Percentiles rank a stretch among this genome's conserved stretches.
Evolutionary conservation across 1,284 basidiomycete genomes (phyloP).

Genomic region (Pterulicium gracile): DNA sequence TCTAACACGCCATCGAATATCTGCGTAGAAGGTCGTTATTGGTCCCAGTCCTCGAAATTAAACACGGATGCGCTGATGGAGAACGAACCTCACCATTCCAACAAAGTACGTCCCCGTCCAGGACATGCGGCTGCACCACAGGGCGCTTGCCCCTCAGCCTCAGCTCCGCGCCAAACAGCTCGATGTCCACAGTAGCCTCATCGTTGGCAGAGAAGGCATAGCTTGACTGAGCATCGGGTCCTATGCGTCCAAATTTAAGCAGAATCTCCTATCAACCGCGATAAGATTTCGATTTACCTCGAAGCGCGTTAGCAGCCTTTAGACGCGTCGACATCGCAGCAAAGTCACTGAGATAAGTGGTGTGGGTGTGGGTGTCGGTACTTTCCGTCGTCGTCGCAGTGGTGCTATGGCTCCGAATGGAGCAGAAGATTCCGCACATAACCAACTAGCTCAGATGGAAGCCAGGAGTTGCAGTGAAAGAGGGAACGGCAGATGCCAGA

Average conservation of each 20-base stretch:
- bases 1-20: constrained; percentile 73
- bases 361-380: constrained; percentile 2
- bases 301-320: constrained; percentile 48
- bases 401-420: too few species aligned
- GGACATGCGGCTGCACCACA: constrained; percentile 65
- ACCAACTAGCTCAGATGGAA: too few species aligned
- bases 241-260: constrained; percentile 9
- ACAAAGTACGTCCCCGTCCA: constrained; percentile 55
- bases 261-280: not conserved
- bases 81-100: constrained; percentile 83
- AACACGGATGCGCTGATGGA: constrained; percentile 2
- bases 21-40: constrained; percentile 33
- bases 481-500: too few species aligned
- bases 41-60: too few species aligned
- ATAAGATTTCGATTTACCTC: constrained; percentile 9
- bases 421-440: constrained; percentile 28
- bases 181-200: constrained; percentile 18
- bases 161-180: constrained; percentile 72
- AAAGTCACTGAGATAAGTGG: constrained; percentile 5
- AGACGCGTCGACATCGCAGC: constrained; percentile 24
- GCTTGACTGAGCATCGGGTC: constrained; percentile 3
- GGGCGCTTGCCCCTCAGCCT: constrained; percentile 57
- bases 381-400: too few species aligned
- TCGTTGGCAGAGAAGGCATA: not conserved
- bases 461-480: too few species aligned